A percentile compares a stretch with the other conserved stretches of the same genome.
phyloP scores from a whole-genome alignment of 805 yeast genomes.

The Yarrowia alimentaria region DNA sequence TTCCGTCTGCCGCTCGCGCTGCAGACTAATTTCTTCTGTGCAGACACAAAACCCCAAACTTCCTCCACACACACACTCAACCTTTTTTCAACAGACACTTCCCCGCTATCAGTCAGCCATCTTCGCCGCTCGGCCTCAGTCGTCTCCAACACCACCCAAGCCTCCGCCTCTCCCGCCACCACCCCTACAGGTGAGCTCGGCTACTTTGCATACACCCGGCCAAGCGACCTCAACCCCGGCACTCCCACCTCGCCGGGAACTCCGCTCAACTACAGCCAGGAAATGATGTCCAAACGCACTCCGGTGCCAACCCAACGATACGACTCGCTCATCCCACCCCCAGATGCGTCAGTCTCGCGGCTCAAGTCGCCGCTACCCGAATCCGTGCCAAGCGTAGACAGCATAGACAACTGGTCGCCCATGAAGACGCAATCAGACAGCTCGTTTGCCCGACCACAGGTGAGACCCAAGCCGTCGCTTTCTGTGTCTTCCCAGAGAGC shows the following conservation, averaged over 20 bases:
- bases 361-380: no score
- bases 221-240: slow-evolving; percentile 5
- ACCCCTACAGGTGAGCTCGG: no score
- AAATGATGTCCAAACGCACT: slow-evolving; percentile 14
- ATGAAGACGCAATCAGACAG: slow-evolving; percentile 12
- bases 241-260: slow-evolving; percentile 12
- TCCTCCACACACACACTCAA: slow-evolving; percentile 8
- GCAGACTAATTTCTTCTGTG: slow-evolving; percentile 6
- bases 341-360: no score
- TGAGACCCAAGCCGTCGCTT: not conserved
- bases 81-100: slow-evolving; percentile 18
- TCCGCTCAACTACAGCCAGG: slow-evolving; percentile 19
- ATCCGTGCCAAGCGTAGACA: not conserved
- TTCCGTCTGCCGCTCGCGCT: slow-evolving; percentile 11
- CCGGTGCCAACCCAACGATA: slow-evolving; percentile 9
- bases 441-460: not conserved
- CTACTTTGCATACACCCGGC: slow-evolving; percentile 10
- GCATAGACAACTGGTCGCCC: slow-evolving; percentile 1
- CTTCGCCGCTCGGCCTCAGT: slow-evolving; percentile 7
- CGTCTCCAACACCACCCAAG: no score
- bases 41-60: no score
- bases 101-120: slow-evolving; percentile 20
- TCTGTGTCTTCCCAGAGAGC: not conserved
- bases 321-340: slow-evolving; percentile 17
- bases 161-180: no score